Evolutionary conservation across 495 filamentous ascomycete genomes (phyloP).

Genomic region (Jackrogersella multiformis): DNA sequence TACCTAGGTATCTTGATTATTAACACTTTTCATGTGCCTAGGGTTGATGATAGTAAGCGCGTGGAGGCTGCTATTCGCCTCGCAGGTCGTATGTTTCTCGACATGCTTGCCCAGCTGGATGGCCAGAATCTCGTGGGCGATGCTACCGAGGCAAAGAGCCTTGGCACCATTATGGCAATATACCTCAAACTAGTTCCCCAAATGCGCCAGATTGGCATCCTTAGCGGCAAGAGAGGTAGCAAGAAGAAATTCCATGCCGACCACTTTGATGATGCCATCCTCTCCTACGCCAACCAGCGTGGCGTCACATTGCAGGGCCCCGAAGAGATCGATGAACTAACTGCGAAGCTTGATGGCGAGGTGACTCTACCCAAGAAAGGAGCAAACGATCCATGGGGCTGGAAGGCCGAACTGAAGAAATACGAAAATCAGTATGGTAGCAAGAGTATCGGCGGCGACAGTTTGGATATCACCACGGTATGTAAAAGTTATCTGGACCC

Average conservation of each 20-base stretch:
- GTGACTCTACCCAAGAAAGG: conserved; percentile 39
- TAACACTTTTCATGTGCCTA: background rate
- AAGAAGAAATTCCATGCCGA: conserved; percentile 32
- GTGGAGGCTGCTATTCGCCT: conserved; percentile 33
- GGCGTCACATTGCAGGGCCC: conserved; percentile 43
- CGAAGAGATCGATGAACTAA: conserved; percentile 39
- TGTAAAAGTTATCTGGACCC: background rate
- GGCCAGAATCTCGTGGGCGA: conserved; percentile 34
- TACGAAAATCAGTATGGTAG: conserved; percentile 18
- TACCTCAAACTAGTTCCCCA: conserved; percentile 34
- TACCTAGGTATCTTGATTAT: background rate
- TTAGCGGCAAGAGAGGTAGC: conserved; percentile 1
- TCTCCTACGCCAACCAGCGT: conserved; percentile 44
- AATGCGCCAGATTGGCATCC: background rate
- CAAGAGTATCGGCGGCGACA: conserved; percentile 47
- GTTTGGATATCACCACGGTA: conserved; percentile 47
- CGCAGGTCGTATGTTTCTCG: conserved; percentile 50
- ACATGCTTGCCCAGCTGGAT: conserved; percentile 50
- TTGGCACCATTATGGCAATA: conserved; percentile 50
- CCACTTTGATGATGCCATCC: conserved; percentile 38
- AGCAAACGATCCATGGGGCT: conserved; percentile 42
- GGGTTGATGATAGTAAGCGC: conserved; percentile 44
- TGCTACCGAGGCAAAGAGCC: conserved; percentile 43
- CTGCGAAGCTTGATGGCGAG: conserved; percentile 21
- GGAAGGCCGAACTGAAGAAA: conserved; percentile 23